phyloP scores from a whole-genome alignment of 1,284 basidiomycete species.

The Volvariella volvacea region DNA sequence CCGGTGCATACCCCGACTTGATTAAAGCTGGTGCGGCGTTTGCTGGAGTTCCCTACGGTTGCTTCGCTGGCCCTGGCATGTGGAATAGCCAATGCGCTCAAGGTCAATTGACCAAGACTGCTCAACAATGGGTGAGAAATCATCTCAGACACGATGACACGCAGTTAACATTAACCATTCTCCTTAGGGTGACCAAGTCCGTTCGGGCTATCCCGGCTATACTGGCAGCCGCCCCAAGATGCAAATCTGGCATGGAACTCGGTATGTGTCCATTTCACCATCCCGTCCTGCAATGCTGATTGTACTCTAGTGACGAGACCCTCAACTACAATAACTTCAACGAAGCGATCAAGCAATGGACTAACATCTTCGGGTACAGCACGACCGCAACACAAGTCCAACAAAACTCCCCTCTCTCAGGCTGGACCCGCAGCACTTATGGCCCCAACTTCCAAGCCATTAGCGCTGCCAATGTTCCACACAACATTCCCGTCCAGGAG shows the following conservation, averaged over 20 bases:
- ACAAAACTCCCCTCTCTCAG: slow-evolving; percentile 29
- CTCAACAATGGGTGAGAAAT: slow-evolving; percentile 38
- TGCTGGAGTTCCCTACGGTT: slow-evolving; percentile 49
- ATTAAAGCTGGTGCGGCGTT: slow-evolving; percentile 43
- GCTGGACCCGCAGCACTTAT: slow-evolving; percentile 36
- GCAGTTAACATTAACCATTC: slow-evolving; percentile 8
- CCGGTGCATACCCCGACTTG: slow-evolving; percentile 49
- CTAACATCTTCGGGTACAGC: slow-evolving; percentile 37
- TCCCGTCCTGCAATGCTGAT: neutral
- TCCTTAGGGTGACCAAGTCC: slow-evolving; percentile 37
- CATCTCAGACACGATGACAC: neutral
- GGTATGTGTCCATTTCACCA: slow-evolving; percentile 24
- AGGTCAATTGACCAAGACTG: slow-evolving; percentile 38
- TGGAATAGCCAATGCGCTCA: slow-evolving; percentile 45
- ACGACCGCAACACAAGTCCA: slow-evolving; percentile 30
- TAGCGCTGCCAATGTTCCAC: slow-evolving; percentile 33
- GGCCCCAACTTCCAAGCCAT: slow-evolving; percentile 41
- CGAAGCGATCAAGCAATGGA: slow-evolving; percentile 45
- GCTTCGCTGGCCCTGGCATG: slow-evolving; percentile 39
- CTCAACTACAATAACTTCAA: slow-evolving; percentile 44
- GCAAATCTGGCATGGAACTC: slow-evolving; percentile 50
- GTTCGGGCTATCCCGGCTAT: slow-evolving; percentile 41
- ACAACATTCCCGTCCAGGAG: slow-evolving; percentile 35
- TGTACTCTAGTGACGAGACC: slow-evolving; percentile 33
- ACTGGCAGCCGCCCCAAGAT: slow-evolving; percentile 45